Evolutionary conservation across 352 stramenopile species (phyloP).

Genomic region (Phytophthora sp.): DNA sequence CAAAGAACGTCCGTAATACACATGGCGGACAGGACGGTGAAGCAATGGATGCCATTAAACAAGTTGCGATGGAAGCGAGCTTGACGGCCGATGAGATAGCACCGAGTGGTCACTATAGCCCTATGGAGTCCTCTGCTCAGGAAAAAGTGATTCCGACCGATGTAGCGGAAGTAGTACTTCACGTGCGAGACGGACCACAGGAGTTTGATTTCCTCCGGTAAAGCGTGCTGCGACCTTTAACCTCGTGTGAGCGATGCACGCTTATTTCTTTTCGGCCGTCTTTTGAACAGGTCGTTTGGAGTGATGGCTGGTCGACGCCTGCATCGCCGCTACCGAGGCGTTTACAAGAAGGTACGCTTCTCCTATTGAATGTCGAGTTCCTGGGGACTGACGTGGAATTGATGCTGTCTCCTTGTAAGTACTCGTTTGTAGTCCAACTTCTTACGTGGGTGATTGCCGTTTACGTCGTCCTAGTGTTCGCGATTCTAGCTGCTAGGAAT

Average conservation of each 20-base stretch:
- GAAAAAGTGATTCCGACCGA: conserved; percentile 22
- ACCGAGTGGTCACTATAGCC: conserved; percentile 8
- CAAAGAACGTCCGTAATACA: no score
- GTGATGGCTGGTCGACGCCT: conserved; percentile 63
- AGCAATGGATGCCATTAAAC: no score
- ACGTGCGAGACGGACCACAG: conserved; percentile 26
- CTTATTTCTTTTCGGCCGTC: neutral
- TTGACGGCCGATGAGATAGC: conserved; percentile 39
- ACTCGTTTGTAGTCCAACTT: conserved; percentile 55
- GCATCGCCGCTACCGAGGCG: conserved; percentile 57
- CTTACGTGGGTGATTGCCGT: conserved; percentile 61
- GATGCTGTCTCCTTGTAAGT: conserved; percentile 11
- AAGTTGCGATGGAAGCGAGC: conserved; percentile 37
- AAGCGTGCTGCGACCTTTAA: no score
- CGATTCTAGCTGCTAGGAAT: conserved; percentile 34
- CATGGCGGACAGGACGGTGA: no score
- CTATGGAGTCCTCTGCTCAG: conserved; percentile 2
- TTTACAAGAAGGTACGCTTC: conserved; percentile 68
- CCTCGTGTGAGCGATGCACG: neutral
- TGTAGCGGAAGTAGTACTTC: no score
- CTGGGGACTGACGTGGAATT: no score
- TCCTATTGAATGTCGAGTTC: neutral
- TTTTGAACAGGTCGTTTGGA: conserved; percentile 46
- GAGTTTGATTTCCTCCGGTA: conserved; percentile 54
- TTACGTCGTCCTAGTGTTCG: conserved; percentile 62